Conservation (phyloP, 345 rosid genomes). For the Populus alba region DNA sequence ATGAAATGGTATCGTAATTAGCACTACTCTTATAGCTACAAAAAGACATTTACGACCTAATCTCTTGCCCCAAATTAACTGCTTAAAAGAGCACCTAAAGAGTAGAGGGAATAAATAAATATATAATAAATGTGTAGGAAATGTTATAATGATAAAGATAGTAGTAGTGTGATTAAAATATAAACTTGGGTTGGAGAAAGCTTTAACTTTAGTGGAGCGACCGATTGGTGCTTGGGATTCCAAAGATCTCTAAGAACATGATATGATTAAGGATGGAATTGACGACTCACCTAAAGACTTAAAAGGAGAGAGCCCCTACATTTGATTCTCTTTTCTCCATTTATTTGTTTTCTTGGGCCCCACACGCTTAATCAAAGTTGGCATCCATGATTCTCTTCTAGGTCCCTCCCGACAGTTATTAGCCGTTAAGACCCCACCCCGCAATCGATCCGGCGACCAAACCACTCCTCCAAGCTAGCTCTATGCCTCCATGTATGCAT, state of each 20-base stretch:
- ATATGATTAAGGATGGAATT: slow-evolving; percentile 40
- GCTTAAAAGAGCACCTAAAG: too few species aligned
- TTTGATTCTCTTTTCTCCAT: slow-evolving; percentile 1
- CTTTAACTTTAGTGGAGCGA: slow-evolving; percentile 3
- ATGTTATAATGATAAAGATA: too few species aligned
- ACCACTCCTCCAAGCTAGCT: not conserved
- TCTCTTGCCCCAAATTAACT: too few species aligned
- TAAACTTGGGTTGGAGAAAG: not conserved
- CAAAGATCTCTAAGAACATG: slow-evolving; percentile 32
- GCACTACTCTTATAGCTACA: too few species aligned
- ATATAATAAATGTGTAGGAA: too few species aligned
- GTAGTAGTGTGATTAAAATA: not conserved
- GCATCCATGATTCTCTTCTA: slow-evolving; percentile 35
- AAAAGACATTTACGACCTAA: too few species aligned
- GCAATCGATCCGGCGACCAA: not conserved
- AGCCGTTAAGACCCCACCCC: slow-evolving; percentile 42
- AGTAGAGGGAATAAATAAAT: too few species aligned
- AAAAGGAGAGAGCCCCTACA: not conserved
- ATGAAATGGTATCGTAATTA: too few species aligned
- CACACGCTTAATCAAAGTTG: slow-evolving; percentile 41
- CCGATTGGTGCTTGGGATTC: slow-evolving; percentile 25
- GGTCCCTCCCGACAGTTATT: slow-evolving; percentile 44
- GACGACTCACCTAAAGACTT: slow-evolving; percentile 49
- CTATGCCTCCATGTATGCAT: too few species aligned
- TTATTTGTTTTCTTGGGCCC: slow-evolving; percentile 28